Percentiles rank a stretch among this genome's conserved stretches.
phyloP scores from a whole-genome alignment of 371 early-diverging fungal species.

The Blakeslea trispora region DNA sequence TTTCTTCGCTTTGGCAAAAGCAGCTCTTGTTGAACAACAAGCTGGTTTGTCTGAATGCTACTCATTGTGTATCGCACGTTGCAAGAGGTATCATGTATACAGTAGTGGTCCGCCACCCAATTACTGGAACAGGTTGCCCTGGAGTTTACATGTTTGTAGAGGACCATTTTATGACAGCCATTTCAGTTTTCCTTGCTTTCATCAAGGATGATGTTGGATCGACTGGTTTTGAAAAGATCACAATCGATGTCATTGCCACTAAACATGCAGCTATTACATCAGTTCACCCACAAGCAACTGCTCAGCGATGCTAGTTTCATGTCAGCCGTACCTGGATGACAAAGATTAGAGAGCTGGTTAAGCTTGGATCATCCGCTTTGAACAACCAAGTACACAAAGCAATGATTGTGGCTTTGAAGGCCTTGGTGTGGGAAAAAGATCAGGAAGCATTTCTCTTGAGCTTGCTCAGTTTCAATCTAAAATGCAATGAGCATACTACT shows the following conservation, averaged over 20 bases:
- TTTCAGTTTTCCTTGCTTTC: not conserved
- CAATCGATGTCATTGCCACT: not conserved
- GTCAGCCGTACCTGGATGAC: constrained; percentile 6
- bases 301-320: constrained; percentile 12
- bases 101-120: not conserved
- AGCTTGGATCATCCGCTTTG: not conserved
- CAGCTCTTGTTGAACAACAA: not conserved
- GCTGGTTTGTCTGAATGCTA: constrained; percentile 3
- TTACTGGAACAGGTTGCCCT: constrained; percentile 10
- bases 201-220: not conserved
- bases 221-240: not conserved
- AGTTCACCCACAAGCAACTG: not conserved
- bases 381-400: constrained; percentile 1
- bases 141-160: not conserved
- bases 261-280: not conserved
- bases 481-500: not conserved
- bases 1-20: constrained; percentile 12
- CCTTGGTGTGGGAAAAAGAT: constrained; percentile 9
- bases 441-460: not conserved
- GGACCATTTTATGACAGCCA: not conserved
- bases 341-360: constrained; percentile 5
- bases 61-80: not conserved
- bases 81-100: not conserved
- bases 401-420: not conserved
- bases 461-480: not conserved